These are phyloP conservation scores for Neurospora sp. DNA, from an alignment of 495 filamentous ascomycete species.

Conservation along the genomic window DNA sequence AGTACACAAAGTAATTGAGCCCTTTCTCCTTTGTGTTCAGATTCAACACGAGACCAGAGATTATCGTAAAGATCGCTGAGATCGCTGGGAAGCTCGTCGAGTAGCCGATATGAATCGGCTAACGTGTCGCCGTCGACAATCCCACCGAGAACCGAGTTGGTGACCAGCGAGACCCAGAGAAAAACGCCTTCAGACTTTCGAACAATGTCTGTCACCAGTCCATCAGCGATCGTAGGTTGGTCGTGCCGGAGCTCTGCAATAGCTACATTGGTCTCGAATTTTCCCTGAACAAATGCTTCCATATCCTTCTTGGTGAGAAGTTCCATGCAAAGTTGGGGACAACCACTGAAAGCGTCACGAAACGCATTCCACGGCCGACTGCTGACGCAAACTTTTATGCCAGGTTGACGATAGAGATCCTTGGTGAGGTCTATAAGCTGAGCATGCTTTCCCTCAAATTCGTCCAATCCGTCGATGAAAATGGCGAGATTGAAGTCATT, in stretches of 20 bases:
- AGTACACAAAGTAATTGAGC: background rate
- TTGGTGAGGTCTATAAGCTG: slow-evolving; percentile 11
- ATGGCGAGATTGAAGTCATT: slow-evolving; percentile 18
- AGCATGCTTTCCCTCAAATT: slow-evolving; percentile 9
- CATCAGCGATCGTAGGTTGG: background rate
- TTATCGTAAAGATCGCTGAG: slow-evolving; percentile 2
- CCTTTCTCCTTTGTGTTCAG: background rate
- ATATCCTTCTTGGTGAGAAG: slow-evolving; percentile 21
- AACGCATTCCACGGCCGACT: slow-evolving; percentile 35
- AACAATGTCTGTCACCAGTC: slow-evolving; percentile 14
- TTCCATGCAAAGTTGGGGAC: slow-evolving; percentile 13
- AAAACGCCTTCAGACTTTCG: slow-evolving; percentile 28
- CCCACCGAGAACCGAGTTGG: slow-evolving; percentile 16
- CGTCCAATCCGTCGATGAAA: slow-evolving; percentile 34
- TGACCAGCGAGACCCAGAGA: slow-evolving; percentile 34
- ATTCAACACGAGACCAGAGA: background rate
- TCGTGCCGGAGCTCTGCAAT: background rate
- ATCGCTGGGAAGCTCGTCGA: slow-evolving; percentile 20
- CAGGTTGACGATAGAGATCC: background rate
- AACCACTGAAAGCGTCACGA: slow-evolving; percentile 16
- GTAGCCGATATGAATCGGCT: slow-evolving; percentile 9
- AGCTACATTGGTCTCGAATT: background rate
- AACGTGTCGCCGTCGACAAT: slow-evolving; percentile 21
- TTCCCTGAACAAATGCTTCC: slow-evolving; percentile 4
- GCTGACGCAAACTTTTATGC: slow-evolving; percentile 30